These are phyloP conservation scores for Xylaria sp. DNA, from an alignment of 495 filamentous ascomycete species.

Conservation along the genomic window DNA sequence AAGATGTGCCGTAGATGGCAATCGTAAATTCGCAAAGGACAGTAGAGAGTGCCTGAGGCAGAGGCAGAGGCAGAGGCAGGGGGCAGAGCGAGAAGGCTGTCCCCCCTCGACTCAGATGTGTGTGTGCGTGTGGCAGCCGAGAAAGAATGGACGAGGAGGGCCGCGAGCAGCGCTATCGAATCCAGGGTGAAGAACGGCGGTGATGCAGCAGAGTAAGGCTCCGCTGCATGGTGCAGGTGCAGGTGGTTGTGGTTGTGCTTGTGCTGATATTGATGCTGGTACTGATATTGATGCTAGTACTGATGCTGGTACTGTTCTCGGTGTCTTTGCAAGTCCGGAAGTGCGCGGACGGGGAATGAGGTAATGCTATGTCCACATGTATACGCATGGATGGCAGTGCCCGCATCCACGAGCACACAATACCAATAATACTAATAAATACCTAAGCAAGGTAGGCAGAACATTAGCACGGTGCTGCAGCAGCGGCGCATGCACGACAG, in stretches of 20 bases:
- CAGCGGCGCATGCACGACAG: not conserved
- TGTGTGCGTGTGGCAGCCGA: slow-evolving; percentile 31
- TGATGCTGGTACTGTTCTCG: too few relatives aligned
- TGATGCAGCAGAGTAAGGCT: slow-evolving; percentile 44
- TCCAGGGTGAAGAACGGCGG: slow-evolving; percentile 51
- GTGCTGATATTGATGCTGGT: too few relatives aligned
- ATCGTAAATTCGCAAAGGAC: slow-evolving; percentile 52
- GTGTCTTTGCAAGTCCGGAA: slow-evolving; percentile 11
- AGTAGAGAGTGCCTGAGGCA: slow-evolving; percentile 41
- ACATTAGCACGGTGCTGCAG: too few relatives aligned
- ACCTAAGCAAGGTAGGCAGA: too few relatives aligned
- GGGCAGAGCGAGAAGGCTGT: slow-evolving; percentile 38
- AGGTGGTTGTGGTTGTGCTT: too few relatives aligned
- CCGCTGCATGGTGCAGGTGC: slow-evolving; percentile 47
- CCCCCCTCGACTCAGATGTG: slow-evolving; percentile 56
- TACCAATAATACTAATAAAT: too few relatives aligned
- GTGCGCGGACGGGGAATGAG: slow-evolving; percentile 13
- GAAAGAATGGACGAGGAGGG: slow-evolving; percentile 28
- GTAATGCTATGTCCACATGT: slow-evolving; percentile 2
- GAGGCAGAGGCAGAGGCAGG: not conserved
- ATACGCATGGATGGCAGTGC: slow-evolving; percentile 4
- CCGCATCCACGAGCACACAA: too few relatives aligned
- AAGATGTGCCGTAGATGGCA: slow-evolving; percentile 58
- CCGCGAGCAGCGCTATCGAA: slow-evolving; percentile 46
- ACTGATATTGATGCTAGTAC: too few relatives aligned